phyloP scores from a whole-genome alignment of 371 early-diverging fungal genomes.

The Fennellomyces sp. region DNA sequence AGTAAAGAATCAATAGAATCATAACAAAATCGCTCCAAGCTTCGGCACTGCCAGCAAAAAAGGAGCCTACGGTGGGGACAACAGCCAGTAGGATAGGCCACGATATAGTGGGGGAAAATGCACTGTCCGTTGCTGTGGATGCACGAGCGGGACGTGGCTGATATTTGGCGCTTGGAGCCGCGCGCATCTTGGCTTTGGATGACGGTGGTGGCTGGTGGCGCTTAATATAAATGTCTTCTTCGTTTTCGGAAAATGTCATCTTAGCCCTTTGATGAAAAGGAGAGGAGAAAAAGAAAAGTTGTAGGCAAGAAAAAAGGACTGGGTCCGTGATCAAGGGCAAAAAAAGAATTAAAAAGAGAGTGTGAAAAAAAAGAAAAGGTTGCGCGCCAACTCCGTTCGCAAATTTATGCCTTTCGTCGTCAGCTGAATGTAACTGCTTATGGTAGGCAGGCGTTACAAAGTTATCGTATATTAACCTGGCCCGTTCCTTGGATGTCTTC shows the following conservation, averaged over 20 bases:
- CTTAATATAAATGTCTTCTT: slow-evolving; percentile 16
- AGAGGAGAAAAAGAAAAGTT: slow-evolving; percentile 14
- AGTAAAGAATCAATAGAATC: slow-evolving; percentile 61
- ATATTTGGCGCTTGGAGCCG: neutral
- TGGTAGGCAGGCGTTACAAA: neutral
- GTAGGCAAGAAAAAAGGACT: slow-evolving; percentile 9
- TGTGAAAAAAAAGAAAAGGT: slow-evolving; percentile 6
- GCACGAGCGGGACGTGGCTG: neutral
- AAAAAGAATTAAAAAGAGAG: slow-evolving; percentile 10
- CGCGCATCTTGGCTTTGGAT: slow-evolving; percentile 8
- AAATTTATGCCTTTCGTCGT: slow-evolving; percentile 3
- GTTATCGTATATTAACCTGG: neutral
- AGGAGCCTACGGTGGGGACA: slow-evolving; percentile 65
- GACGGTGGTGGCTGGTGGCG: neutral
- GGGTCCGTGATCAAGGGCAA: slow-evolving; percentile 4
- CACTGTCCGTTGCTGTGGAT: neutral
- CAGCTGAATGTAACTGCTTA: slow-evolving; percentile 11
- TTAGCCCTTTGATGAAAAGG: neutral
- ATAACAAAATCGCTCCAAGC: slow-evolving; percentile 71
- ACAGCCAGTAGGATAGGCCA: slow-evolving; percentile 72
- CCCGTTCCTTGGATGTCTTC: neutral
- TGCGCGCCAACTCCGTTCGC: neutral
- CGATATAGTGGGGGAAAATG: slow-evolving; percentile 33
- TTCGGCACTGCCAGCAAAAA: slow-evolving; percentile 67
- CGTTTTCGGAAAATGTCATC: slow-evolving; percentile 19